Percentiles rank a stretch among this genome's conserved stretches.
phyloP scores from a whole-genome alignment of 768 basidiomycete species.

The Lepiota subincarnata region DNA sequence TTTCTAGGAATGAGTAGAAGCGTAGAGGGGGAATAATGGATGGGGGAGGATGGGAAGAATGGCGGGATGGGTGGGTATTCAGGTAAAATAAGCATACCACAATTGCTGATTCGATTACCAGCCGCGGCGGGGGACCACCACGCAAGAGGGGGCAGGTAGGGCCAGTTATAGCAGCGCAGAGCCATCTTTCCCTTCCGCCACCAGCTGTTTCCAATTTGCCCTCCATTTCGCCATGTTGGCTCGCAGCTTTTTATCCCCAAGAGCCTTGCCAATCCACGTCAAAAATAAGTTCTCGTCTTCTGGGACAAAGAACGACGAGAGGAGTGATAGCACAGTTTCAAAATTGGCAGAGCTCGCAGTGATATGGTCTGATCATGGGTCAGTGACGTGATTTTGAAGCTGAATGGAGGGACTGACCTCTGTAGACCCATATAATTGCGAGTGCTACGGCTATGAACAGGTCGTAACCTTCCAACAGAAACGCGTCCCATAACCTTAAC shows the following conservation, averaged over 20 bases:
- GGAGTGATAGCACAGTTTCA: conserved; percentile 84
- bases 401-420: conserved; percentile 48
- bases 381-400: neutral
- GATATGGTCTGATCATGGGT: conserved; percentile 63
- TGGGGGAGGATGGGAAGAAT: neutral
- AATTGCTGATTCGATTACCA: neutral
- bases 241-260: conserved; percentile 62
- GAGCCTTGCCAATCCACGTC: conserved; percentile 69
- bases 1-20: neutral
- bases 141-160: neutral
- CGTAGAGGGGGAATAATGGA: neutral
- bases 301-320: conserved; percentile 94
- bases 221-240: conserved; percentile 73
- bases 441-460: conserved; percentile 81
- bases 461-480: conserved; percentile 87
- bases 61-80: neutral
- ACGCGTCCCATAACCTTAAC: conserved; percentile 91
- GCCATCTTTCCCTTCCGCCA: conserved; percentile 58
- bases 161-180: conserved; percentile 49
- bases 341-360: conserved; percentile 76
- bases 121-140: neutral
- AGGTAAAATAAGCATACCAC: conserved; percentile 5
- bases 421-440: conserved; percentile 88
- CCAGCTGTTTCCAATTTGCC: conserved; percentile 71
- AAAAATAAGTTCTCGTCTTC: conserved; percentile 84